Conservation (phyloP, 352 stramenopile genomes). For the Elongisporangium anandrum region DNA sequence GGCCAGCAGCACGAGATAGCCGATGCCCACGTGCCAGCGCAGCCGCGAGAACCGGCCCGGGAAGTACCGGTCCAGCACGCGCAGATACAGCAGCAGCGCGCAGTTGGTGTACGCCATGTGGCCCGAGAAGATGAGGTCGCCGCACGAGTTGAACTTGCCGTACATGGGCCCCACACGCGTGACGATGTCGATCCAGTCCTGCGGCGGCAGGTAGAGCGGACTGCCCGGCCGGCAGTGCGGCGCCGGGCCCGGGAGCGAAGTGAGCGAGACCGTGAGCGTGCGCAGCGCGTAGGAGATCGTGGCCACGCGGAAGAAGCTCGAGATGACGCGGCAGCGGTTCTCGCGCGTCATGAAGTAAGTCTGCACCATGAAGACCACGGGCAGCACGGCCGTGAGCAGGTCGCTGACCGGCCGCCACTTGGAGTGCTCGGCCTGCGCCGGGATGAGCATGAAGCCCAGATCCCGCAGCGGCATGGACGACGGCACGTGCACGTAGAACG, state of each 20-base stretch:
- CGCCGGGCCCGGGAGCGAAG: constrained; percentile 35
- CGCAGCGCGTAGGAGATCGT: constrained; percentile 38
- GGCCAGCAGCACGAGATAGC: constrained; percentile 23
- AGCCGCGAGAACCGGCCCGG: constrained; percentile 14
- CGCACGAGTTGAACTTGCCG: constrained; percentile 35
- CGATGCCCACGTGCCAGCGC: constrained; percentile 20
- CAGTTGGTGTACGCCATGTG: constrained; percentile 43
- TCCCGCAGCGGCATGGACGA: constrained; percentile 28
- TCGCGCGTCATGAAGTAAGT: constrained; percentile 20
- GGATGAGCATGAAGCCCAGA: constrained; percentile 41
- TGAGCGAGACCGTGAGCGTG: constrained; percentile 32
- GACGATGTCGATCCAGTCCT: constrained; percentile 39
- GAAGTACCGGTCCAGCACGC: constrained; percentile 24
- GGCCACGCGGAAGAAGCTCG: constrained; percentile 36
- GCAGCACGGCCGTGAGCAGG: constrained; percentile 27
- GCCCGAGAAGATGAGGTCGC: constrained; percentile 44
- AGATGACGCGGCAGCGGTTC: constrained; percentile 23
- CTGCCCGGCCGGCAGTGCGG: constrained; percentile 27
- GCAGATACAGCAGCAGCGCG: constrained; percentile 34
- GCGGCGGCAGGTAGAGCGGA: constrained; percentile 24
- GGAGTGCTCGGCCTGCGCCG: constrained; percentile 22
- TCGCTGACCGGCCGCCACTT: constrained; percentile 32
- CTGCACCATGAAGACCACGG: constrained; percentile 25
- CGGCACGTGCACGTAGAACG: constrained; percentile 35
- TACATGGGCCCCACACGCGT: constrained; percentile 34